Percentiles rank a stretch among this genome's conserved stretches.
Evolutionary conservation across 2,329 filamentous ascomycete species (phyloP).

Genomic region (Grosmannia penicillata): DNA sequence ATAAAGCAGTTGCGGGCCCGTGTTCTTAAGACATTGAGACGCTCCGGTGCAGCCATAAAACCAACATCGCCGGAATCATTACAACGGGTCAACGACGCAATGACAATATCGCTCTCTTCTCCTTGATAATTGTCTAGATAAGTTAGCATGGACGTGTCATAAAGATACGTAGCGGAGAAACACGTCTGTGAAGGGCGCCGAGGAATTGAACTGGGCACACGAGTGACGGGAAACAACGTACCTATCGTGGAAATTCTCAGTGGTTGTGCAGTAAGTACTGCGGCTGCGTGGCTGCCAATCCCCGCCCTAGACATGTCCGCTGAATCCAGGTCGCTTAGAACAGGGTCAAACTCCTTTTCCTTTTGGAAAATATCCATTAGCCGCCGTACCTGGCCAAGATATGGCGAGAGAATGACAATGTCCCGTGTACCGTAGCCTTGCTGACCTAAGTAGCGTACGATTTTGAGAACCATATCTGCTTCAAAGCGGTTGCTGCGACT

Average conservation of each 20-base stretch:
- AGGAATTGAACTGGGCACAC: no score
- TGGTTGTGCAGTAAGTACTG: conserved; percentile 32
- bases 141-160: no score
- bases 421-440: conserved; percentile 54
- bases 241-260: conserved; percentile 55
- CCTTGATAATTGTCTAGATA: conserved; percentile 76
- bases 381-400: conserved; percentile 51
- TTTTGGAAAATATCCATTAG: conserved; percentile 35
- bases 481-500: conserved; percentile 47
- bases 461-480: conserved; percentile 48
- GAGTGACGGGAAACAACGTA: conserved; percentile 23
- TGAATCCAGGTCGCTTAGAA: conserved; percentile 52
- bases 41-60: conserved; percentile 50
- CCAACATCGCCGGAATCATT: conserved; percentile 51
- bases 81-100: conserved; percentile 52
- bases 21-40: conserved; percentile 56
- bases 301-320: conserved; percentile 35
- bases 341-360: conserved; percentile 34
- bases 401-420: conserved; percentile 57
- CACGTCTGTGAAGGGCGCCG: no score
- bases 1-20: conserved; percentile 50
- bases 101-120: conserved; percentile 60
- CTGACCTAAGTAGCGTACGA: conserved; percentile 52
- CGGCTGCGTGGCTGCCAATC: conserved; percentile 34
- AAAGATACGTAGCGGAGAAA: no score